Conservation (phyloP, 1,139 yeast genomes). For the Debaryomyces sp. region DNA sequence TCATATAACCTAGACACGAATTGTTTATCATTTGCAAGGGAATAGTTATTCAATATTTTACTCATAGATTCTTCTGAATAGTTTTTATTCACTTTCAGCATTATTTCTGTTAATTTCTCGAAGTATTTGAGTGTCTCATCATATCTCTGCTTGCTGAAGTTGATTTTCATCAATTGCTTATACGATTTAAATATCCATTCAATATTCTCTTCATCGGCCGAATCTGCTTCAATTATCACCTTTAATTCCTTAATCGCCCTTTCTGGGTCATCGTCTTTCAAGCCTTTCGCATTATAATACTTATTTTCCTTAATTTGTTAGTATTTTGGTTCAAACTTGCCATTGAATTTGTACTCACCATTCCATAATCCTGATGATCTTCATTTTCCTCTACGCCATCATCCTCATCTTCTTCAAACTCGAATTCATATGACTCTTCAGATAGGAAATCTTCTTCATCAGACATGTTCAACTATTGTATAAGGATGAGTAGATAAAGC, state of each 20-base stretch:
- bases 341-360: constrained; percentile 14
- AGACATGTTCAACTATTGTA: constrained; percentile 38
- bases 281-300: constrained; percentile 64
- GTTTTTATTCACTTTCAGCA: constrained; percentile 36
- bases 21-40: constrained; percentile 28
- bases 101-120: constrained; percentile 21
- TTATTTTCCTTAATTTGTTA: constrained; percentile 46
- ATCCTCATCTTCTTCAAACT: constrained; percentile 62
- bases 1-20: constrained; percentile 34
- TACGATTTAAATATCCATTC: constrained; percentile 60
- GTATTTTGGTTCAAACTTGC: constrained; percentile 9
- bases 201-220: constrained; percentile 19
- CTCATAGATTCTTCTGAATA: constrained; percentile 67
- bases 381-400: constrained; percentile 33
- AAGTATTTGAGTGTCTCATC: constrained; percentile 38
- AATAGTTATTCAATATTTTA: constrained; percentile 54
- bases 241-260: constrained; percentile 50
- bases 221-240: constrained; percentile 29
- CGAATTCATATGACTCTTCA: constrained; percentile 68
- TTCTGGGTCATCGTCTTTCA: constrained; percentile 60
- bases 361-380: constrained; percentile 26
- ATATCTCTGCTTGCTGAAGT: constrained; percentile 35
- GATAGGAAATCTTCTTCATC: constrained; percentile 60
- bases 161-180: constrained; percentile 67
- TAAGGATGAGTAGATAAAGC: not conserved